Base-by-base conservation (phyloP, 306 rosid genomes). In the Benincasa hispida region DNA sequence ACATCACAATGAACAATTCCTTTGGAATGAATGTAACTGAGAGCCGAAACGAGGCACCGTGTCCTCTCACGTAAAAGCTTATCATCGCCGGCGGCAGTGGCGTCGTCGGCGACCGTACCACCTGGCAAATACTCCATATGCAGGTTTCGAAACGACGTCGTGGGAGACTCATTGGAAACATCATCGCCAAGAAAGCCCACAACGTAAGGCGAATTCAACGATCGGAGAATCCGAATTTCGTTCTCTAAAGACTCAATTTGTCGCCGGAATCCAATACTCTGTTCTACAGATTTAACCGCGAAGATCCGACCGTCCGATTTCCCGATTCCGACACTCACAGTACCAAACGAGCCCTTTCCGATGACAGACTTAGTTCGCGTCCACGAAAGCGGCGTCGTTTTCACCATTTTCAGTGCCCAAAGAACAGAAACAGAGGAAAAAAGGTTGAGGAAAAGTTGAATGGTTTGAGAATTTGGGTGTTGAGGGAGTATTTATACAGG, bases 1-100 rank as follows among this genome's bases (percentile, higher is more conserved):
- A 94, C 94, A 75, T 94, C 98, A 72, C 97, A 91, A 81, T 94
- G 97, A 10, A 87, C 94, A 39, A 94, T 42, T 65, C 97, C 89
- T 3, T 12, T 78, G 9, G 87, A 81, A 85, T 94, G 97, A 0
- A 89, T 66, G 11, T 90, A 76, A 13, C 70, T 75, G 77, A 94
- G 69, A 50, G 98, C 98, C 74, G 82, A 80, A 6, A 87, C 96
- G 0, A 94, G 6, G 35, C 96, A 87, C 91, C 94, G 81, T 5
- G 88, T 85, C 74, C 83, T 84, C 19, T 81, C 87, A 68, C 88
- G 77, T 14, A 90, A 76, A 11, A 81, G 79, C 57, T 60, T 65
- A 35, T 93, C 94, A 24, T 89, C 97, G 88, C 83, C 80, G 83
- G 77, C 76, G 14, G n/a, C 58, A n/a, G 14, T 32, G 42, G 72